A percentile compares a stretch with the other conserved stretches of the same genome.
Conservation (phyloP, 2,329 filamentous ascomycete genomes). For the Ophiocordyceps polyrhachis-furcata region DNA sequence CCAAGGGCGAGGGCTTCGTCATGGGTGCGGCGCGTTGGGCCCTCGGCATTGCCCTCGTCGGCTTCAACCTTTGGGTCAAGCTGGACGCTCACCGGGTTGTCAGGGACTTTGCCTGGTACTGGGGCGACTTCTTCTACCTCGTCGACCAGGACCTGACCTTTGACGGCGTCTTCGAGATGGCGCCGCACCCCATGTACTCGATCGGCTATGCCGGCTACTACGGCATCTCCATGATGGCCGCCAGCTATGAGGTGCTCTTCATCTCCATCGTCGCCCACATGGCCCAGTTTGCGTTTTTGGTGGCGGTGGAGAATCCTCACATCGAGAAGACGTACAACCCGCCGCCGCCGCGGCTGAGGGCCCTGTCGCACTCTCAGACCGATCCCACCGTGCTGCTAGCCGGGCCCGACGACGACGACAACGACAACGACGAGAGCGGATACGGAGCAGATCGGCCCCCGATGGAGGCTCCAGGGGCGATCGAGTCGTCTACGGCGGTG, state of each 20-base stretch:
- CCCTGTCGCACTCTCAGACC: conserved; percentile 15
- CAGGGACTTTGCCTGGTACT: conserved; percentile 99
- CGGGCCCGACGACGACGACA: conserved; percentile 4
- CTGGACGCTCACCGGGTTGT: conserved; percentile 93
- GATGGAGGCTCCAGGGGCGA: conserved; percentile 2
- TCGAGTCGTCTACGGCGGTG: conserved; percentile 41
- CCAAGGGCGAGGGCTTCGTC: conserved; percentile 48
- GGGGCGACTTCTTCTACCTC: conserved; percentile 98
- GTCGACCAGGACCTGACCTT: conserved; percentile 96
- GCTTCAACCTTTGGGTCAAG: conserved; percentile 98
- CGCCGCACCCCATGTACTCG: conserved; percentile 96
- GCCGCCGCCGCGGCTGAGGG: conserved; percentile 51
- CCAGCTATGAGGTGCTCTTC: conserved; percentile 92
- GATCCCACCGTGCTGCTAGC: conserved; percentile 11
- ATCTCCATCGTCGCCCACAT: conserved; percentile 92
- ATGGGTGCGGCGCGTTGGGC: conserved; percentile 62
- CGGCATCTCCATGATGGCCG: conserved; percentile 93
- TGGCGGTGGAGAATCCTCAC: conserved; percentile 86
- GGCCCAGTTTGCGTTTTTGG: conserved; percentile 84
- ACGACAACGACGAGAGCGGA: not conserved
- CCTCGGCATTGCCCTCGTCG: conserved; percentile 57
- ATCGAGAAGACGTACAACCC: conserved; percentile 97
- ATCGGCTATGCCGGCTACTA: conserved; percentile 97
- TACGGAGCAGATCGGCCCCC: not conserved
- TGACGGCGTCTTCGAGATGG: conserved; percentile 97